Evolutionary conservation across 495 filamentous ascomycete genomes (phyloP).

Genomic region (Cudoniella acicularis): DNA sequence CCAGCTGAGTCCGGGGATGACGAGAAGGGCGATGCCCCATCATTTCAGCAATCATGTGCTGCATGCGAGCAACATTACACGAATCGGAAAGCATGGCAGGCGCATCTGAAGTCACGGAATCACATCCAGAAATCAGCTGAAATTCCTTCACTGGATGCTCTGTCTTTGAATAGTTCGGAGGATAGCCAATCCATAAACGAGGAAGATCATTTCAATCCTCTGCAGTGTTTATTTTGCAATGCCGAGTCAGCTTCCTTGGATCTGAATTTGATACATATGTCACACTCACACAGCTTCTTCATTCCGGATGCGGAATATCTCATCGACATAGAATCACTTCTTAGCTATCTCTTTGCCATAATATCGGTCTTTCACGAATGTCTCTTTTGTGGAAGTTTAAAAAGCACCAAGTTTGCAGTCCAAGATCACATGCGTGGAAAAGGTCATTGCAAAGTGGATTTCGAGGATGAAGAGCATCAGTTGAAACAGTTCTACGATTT

Average conservation of each 20-base stretch:
- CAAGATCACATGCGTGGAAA: constrained; percentile 33
- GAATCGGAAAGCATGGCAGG: background rate
- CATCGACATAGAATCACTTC: constrained; percentile 27
- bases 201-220: constrained; percentile 11
- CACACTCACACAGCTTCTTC: constrained; percentile 29
- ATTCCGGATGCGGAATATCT: constrained; percentile 26
- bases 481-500: constrained; percentile 30
- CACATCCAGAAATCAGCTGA: background rate
- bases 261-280: constrained; percentile 31
- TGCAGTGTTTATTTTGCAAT: constrained; percentile 29
- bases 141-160: constrained; percentile 1
- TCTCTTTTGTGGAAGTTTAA: constrained; percentile 27
- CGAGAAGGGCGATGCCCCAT: background rate
- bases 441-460: constrained; percentile 32
- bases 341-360: constrained; percentile 29
- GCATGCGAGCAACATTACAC: constrained; percentile 5
- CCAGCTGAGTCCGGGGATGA: background rate
- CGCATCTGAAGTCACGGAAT: constrained; percentile 9
- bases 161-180: background rate
- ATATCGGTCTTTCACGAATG: constrained; percentile 32
- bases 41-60: constrained; percentile 8
- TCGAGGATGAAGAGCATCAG: constrained; percentile 11
- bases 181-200: constrained; percentile 3
- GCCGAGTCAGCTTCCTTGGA: constrained; percentile 20
- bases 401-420: constrained; percentile 21